phyloP scores from a whole-genome alignment of 768 basidiomycete species.

The Phylloporus sp. region DNA sequence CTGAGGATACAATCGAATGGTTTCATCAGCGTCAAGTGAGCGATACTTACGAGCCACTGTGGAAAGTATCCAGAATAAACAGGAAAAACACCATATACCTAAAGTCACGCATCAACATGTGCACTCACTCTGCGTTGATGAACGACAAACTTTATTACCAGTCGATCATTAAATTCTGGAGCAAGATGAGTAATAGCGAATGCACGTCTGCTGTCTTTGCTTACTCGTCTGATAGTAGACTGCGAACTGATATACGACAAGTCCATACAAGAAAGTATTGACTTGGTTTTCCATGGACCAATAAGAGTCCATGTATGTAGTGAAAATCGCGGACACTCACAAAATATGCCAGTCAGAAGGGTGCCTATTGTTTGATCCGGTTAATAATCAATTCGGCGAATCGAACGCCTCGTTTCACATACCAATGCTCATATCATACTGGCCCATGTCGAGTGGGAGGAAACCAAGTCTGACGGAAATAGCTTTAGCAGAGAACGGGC shows the following conservation, averaged over 20 bases:
- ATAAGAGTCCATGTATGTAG: not conserved
- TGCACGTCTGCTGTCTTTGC: not conserved
- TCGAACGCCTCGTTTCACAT: not conserved
- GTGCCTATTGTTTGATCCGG: constrained; percentile 8
- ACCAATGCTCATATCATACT: constrained; percentile 5
- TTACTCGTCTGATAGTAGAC: constrained; percentile 28
- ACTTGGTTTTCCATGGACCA: constrained; percentile 8
- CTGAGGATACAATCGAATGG: not conserved
- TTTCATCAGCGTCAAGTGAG: too few species aligned
- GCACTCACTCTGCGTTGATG: not conserved
- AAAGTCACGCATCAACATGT: not conserved
- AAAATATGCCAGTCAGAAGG: constrained; percentile 17
- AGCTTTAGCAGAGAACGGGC: too few species aligned
- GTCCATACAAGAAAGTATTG: constrained; percentile 35
- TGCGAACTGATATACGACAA: constrained; percentile 41
- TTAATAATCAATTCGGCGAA: not conserved
- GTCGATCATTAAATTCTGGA: constrained; percentile 16
- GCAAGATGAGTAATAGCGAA: not conserved
- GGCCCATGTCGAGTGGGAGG: not conserved
- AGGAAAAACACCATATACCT: constrained; percentile 19
- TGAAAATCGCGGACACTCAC: constrained; percentile 6
- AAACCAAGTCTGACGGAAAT: too few species aligned
- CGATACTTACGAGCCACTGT: constrained; percentile 15
- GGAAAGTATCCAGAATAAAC: constrained; percentile 18
- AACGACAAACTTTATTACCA: constrained; percentile 1